Percentiles rank a stretch among this genome's conserved stretches.
These are phyloP conservation scores for Vigna reflexopilosa DNA, from an alignment of 306 rosid genomes.

Conservation along the genomic window DNA sequence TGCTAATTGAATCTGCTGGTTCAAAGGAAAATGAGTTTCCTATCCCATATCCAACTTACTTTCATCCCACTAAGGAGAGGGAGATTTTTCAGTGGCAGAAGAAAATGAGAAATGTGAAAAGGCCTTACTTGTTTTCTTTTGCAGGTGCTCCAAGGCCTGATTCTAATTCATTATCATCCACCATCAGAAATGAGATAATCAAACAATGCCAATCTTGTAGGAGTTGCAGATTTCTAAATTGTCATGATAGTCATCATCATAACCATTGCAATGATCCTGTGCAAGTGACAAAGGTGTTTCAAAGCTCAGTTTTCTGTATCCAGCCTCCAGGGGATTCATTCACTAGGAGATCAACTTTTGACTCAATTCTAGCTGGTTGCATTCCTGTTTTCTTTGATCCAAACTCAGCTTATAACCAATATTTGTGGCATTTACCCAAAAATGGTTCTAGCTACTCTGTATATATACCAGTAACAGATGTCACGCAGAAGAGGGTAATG, in stretches of 20 bases:
- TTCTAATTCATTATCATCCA: background rate
- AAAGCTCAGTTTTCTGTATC: constrained; percentile 59
- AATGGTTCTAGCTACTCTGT: constrained; percentile 50
- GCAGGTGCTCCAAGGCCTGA: constrained; percentile 60
- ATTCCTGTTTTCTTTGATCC: constrained; percentile 67
- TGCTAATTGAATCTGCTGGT: constrained; percentile 56
- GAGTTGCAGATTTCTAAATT: constrained; percentile 48
- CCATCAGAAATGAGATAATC: constrained; percentile 48
- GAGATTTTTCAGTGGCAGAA: constrained; percentile 57
- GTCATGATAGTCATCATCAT: constrained; percentile 16
- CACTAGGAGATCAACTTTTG: constrained; percentile 64
- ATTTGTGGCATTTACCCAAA: constrained; percentile 63
- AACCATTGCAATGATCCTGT: constrained; percentile 46
- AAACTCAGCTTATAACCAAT: constrained; percentile 62
- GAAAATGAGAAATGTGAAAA: constrained; percentile 48
- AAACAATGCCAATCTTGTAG: constrained; percentile 49
- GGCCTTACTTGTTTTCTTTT: constrained; percentile 60
- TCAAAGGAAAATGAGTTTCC: constrained; percentile 54
- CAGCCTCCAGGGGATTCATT: constrained; percentile 70
- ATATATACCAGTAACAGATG: constrained; percentile 44
- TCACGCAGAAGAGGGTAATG: constrained; percentile 35
- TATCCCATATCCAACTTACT: constrained; percentile 67
- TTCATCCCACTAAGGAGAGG: constrained; percentile 53
- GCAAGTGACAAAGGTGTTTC: constrained; percentile 48
- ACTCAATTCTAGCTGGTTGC: constrained; percentile 66